These are phyloP conservation scores for Heterobasidion irregulare DNA, from an alignment of 1,284 basidiomycete species.

Conservation along the genomic window DNA sequence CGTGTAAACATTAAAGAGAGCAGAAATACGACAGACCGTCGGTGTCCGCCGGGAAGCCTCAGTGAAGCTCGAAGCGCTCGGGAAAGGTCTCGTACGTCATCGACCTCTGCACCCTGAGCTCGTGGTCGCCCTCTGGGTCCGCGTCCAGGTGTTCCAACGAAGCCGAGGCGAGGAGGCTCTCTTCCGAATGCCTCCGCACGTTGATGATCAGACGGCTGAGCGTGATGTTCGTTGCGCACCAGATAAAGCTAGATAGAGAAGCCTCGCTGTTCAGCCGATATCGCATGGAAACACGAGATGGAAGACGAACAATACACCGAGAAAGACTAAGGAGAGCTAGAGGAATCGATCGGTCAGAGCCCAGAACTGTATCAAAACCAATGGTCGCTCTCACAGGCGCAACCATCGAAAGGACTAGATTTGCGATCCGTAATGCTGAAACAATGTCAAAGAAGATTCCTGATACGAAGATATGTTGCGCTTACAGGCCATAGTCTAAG, in stretches of 20 bases:
- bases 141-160: background rate
- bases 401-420: slow-evolving; percentile 17
- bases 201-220: slow-evolving; percentile 29
- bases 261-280: background rate
- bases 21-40: no score
- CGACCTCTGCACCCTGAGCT: no score
- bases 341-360: background rate
- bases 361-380: background rate
- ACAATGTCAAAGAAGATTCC: background rate
- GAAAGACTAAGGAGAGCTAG: slow-evolving; percentile 18
- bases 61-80: no score
- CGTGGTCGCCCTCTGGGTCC: no score
- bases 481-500: no score
- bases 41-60: no score
- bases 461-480: background rate
- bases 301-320: slow-evolving; percentile 21
- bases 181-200: slow-evolving; percentile 15
- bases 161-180: background rate
- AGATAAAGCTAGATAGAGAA: slow-evolving; percentile 25
- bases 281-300: background rate
- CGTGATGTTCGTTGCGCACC: slow-evolving; percentile 28
- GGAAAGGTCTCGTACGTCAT: no score
- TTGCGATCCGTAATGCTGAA: slow-evolving; percentile 21
- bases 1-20: no score
- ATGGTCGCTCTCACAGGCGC: slow-evolving; percentile 19